Base-by-base conservation (phyloP, 129 eudicot genomes). In the Tagetes erecta region DNA sequence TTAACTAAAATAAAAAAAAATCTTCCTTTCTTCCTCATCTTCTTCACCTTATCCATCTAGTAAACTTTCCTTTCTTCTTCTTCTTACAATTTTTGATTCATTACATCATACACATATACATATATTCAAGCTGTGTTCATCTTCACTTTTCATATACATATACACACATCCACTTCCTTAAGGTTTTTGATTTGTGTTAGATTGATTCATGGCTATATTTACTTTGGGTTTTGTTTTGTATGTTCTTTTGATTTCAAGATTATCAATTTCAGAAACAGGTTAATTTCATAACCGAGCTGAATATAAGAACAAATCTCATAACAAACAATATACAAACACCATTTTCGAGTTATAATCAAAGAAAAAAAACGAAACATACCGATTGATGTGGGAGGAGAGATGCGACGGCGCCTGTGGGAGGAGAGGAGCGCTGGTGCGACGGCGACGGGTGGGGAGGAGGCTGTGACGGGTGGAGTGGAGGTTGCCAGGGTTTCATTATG, bases 31-130 rank as follows among this genome's bases (percentile, higher is more conserved):
- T 20, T 20, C 27, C 27, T 12, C 13, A 30, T 51, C 58, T 44
- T 40, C 67, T 71, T 73, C 73, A 72, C 83, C 78, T 79, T 79
- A 79, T 79, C 83, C 68, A 72, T 72, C 78, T 62, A 31, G 30
- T 34, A 58, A 35, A 4, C 14, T 3, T 11, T 3, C 10, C 3
- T 14, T 57, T 6, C n/a, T 31, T 27, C 27, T 20, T 20, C 34
- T 5, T 1, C 8, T 14, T 2, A 8, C 2, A 1, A 12, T 36
- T 73, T 42, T 79, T 44, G 53, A 72, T 72, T 77, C 52, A 49
- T 72, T 34, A 51, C 52, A 0, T 64, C 65, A 37, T 33, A 13
- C 9, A 11, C 47, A 55, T 5, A 31, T 33, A 9, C 6, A 20
- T 20, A 20, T 20, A 20, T 20, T 20, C 27, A 20, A 20, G 27